Evolutionary conservation across 169 alveolate genomes (phyloP).

Genomic region (Eimeria brunetti): DNA sequence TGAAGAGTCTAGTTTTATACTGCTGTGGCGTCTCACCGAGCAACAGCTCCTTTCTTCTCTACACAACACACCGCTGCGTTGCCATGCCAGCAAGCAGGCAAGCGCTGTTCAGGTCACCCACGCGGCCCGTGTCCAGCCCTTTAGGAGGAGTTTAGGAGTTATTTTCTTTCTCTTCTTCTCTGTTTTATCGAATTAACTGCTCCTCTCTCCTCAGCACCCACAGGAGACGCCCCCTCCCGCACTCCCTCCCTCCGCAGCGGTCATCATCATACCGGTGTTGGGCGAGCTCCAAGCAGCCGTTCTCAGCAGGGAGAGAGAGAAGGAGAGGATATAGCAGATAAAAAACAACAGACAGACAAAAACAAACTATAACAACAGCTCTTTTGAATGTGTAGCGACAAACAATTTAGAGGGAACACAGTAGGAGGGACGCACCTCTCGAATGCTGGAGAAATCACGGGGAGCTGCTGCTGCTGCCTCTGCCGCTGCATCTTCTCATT

Average conservation of each 20-base stretch:
- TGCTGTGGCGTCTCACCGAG: conserved; percentile 22
- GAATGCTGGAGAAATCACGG: neutral
- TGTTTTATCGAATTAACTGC: conserved; percentile 6
- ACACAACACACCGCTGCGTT: conserved; percentile 20
- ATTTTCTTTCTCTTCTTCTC: neutral
- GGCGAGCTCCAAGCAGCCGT: neutral
- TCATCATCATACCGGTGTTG: neutral
- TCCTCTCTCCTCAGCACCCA: neutral
- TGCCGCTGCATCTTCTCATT: no score
- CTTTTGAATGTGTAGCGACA: neutral
- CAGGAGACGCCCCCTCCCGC: conserved; percentile 6
- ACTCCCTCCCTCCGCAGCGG: neutral
- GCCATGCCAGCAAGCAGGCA: conserved; percentile 11
- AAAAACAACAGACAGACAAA: neutral
- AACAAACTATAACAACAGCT: neutral
- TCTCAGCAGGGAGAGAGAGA: neutral
- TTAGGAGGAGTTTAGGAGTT: conserved; percentile 10
- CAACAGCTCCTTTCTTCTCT: neutral
- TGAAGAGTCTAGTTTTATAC: conserved; percentile 36
- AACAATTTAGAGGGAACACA: conserved; percentile 13
- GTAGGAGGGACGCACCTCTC: neutral
- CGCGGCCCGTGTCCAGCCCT: conserved; percentile 31
- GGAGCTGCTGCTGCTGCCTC: neutral
- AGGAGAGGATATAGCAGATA: neutral
- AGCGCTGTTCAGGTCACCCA: conserved; percentile 57